Conservation (phyloP, 2,329 filamentous ascomycete genomes). For the Huntiella moniliformis region DNA sequence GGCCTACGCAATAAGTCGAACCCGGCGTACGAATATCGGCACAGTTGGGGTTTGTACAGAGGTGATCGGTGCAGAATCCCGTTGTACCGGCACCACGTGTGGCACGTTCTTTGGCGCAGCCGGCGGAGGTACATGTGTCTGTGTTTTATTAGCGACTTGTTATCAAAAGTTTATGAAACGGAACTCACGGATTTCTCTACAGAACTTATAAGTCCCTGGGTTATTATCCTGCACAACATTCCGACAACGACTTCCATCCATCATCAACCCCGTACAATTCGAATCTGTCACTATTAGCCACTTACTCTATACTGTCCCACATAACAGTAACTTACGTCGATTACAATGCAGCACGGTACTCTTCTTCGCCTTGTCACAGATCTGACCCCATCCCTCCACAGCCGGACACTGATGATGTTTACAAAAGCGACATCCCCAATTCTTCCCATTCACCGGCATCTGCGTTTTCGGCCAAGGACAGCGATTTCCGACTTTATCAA, state of each 20-base stretch:
- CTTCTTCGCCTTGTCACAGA: conserved; percentile 8
- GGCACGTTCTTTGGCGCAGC: conserved; percentile 11
- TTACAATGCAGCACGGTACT: conserved; percentile 1
- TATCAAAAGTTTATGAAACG: background rate
- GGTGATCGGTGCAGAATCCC: conserved; percentile 15
- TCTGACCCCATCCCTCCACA: background rate
- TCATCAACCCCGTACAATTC: conserved; percentile 9
- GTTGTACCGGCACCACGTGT: background rate
- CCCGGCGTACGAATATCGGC: background rate
- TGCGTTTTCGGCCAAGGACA: conserved; percentile 1
- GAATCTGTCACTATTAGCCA: conserved; percentile 9
- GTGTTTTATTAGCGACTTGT: background rate
- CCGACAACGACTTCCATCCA: conserved; percentile 11
- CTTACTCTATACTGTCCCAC: background rate
- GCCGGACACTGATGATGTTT: conserved; percentile 7
- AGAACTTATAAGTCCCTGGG: conserved; percentile 14
- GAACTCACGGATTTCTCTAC: conserved; percentile 13
- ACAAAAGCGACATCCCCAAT: background rate
- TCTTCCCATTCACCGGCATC: background rate
- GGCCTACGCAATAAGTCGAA: conserved; percentile 12
- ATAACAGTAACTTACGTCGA: conserved; percentile 5
- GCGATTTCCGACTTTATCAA: conserved; percentile 1
- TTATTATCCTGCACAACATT: conserved; percentile 14
- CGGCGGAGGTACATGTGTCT: conserved; percentile 14
- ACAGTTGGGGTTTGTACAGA: conserved; percentile 14